phyloP scores from a whole-genome alignment of 306 rosid genomes.

The Prunus dulcis region DNA sequence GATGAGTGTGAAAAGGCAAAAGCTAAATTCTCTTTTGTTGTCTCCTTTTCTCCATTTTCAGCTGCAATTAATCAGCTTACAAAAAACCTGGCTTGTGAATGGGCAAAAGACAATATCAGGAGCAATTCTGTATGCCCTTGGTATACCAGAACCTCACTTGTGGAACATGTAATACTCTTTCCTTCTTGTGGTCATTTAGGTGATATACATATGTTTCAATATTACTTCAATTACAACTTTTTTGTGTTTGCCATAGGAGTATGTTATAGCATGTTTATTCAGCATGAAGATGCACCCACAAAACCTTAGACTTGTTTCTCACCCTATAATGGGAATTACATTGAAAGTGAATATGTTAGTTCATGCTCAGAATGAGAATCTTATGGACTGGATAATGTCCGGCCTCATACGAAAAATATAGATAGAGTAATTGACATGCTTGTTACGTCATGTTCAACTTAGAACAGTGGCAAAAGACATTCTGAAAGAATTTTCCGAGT shows the following conservation, averaged over 20 bases:
- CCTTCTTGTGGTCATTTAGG: background rate
- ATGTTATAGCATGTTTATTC: background rate
- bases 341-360: background rate
- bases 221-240: background rate
- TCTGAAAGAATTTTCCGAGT: background rate
- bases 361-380: background rate
- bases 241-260: background rate
- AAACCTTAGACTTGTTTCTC: background rate
- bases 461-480: background rate
- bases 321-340: background rate
- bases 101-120: slow-evolving; percentile 93
- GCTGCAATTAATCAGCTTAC: slow-evolving; percentile 91
- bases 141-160: slow-evolving; percentile 70
- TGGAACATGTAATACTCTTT: slow-evolving; percentile 53
- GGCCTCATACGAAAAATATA: no score
- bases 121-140: slow-evolving; percentile 82
- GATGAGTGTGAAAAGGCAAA: slow-evolving; percentile 9
- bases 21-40: background rate
- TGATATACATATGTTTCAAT: background rate
- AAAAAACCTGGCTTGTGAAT: slow-evolving; percentile 83
- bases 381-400: background rate
- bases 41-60: slow-evolving; percentile 25
- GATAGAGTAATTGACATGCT: background rate
- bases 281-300: background rate
- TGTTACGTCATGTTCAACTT: background rate